Evolutionary conservation across 257 asterid species (phyloP).

Genomic region (Jaltomata sinuosa): DNA sequence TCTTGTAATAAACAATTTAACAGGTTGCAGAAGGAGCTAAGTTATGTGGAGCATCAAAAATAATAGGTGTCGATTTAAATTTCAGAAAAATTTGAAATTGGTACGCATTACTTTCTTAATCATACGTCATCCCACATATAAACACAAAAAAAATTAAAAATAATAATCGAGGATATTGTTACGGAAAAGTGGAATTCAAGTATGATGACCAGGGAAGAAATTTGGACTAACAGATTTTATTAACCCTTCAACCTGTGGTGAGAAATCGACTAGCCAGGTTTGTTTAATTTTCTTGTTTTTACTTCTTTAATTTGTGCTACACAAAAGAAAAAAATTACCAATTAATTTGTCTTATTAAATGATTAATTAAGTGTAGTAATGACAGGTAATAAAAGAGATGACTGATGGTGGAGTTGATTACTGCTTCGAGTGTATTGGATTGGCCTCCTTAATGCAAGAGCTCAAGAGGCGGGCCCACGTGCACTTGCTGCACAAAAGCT

Average conservation of each 20-base stretch:
- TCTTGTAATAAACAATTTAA: neutral
- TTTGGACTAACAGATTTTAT: conserved; percentile 34
- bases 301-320: neutral
- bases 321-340: neutral
- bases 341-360: neutral
- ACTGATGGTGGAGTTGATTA: conserved; percentile 27
- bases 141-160: neutral
- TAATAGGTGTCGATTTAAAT: conserved; percentile 32
- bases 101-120: neutral
- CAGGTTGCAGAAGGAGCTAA: conserved; percentile 40
- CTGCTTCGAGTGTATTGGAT: conserved; percentile 32
- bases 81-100: conserved; percentile 24
- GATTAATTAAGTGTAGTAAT: neutral
- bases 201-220: conserved; percentile 17
- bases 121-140: neutral
- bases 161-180: neutral
- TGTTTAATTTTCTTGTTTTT: neutral
- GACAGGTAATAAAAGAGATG: conserved; percentile 19
- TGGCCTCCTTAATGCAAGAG: conserved; percentile 19
- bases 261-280: conserved; percentile 26
- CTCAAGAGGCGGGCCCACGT: too few species aligned
- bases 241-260: conserved; percentile 20
- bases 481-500: too few species aligned
- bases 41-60: conserved; percentile 25
- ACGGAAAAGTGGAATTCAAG: neutral